Base-by-base conservation (phyloP, 345 rosid species). In the Acer saccharum region DNA sequence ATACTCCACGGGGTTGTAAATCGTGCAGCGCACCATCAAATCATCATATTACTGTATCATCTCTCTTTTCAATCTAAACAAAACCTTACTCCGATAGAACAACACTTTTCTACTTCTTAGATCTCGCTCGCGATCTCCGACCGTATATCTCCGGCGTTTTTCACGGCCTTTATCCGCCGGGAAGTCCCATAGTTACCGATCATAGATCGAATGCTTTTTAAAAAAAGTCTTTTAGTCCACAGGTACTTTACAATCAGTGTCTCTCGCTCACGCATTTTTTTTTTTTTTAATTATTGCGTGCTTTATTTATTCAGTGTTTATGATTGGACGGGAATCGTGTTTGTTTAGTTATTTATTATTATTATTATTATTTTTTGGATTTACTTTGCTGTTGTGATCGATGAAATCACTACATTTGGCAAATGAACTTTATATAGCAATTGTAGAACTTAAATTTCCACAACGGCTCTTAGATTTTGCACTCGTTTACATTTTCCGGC, bases 1-100 rank as follows among this genome's bases (percentile, higher is more conserved):
- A 68, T 60, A 4, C 79, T 61, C 73, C 74, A 75, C 77, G 73
- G 73, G 67, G 20, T 66, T 39, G 61, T 20, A 65, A 46, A 83
- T 87, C 84, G 81, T 85, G 90, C 81, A 39, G 81, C 62, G 69
- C 85, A 83, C 84, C 87, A 78, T 81, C 84, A 74, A 63, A 23
- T 73, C 73, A 23, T 81, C 84, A 35, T 4, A 35, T 79, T 65
- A n/a, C 63, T 73, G 17, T 65, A 78, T 69, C 71, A 69, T 29
- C 72, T 73, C 77, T 54, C 71, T 62, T 58, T 23, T 44, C 7
- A 41, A 68, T 20, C 72, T 43, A 67, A 48, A 69, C 65, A 55
- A 77, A 71, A 35, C 44, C 68, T 74, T 48, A 62, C 32, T 65
- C 80, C 64, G n/a, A 7, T 41, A 46, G 55, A 39, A 3, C 10